These are phyloP conservation scores for Omphalea diandra DNA, from an alignment of 441 rosid species.

Conservation along the genomic window DNA sequence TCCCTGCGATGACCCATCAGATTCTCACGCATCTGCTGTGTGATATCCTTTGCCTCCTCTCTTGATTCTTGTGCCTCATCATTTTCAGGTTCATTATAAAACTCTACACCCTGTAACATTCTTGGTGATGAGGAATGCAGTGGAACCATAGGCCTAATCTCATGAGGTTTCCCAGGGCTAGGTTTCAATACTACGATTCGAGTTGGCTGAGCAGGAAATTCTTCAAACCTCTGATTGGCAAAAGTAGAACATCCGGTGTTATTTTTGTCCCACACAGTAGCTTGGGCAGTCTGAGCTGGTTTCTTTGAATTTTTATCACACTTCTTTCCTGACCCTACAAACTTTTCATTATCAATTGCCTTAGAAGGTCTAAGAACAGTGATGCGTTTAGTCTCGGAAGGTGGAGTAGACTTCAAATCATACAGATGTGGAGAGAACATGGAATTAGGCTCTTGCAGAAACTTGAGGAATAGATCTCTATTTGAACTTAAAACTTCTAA, in stretches of 20 bases:
- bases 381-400: conserved; percentile 77
- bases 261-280: conserved; percentile 43
- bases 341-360: conserved; percentile 53
- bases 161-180: conserved; percentile 59
- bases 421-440: conserved; percentile 54
- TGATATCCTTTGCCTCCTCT: conserved; percentile 61
- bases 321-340: conserved; percentile 41
- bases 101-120: conserved; percentile 33
- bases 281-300: conserved; percentile 42
- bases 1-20: conserved; percentile 60
- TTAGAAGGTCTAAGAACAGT: conserved; percentile 88
- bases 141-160: conserved; percentile 43
- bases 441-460: conserved; percentile 78
- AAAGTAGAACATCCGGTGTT: conserved; percentile 35
- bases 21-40: conserved; percentile 47
- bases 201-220: conserved; percentile 61
- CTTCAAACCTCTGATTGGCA: conserved; percentile 42
- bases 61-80: conserved; percentile 49
- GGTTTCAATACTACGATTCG: conserved; percentile 92
- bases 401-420: conserved; percentile 50
- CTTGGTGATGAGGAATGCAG: conserved; percentile 47
- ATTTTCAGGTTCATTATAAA: conserved; percentile 50
- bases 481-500: conserved; percentile 81
- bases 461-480: conserved; percentile 68
- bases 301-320: conserved; percentile 45